Evolutionary conservation across 2,329 filamentous ascomycete species (phyloP), one percentile per base, ranked within the genome.

Genomic region (Diaporthe capsici): DNA sequence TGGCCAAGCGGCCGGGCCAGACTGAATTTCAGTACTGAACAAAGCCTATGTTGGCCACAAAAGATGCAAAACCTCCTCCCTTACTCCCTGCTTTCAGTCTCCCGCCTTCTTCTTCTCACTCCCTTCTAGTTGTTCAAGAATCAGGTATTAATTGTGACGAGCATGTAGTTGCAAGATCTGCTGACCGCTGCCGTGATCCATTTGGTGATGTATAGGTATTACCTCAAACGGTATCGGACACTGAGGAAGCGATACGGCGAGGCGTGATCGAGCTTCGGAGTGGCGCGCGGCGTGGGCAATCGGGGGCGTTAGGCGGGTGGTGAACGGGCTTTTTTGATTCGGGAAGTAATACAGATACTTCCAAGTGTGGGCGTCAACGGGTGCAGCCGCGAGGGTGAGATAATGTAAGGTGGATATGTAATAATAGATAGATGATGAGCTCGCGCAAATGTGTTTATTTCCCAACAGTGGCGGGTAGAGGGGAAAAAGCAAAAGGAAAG

Each of bases 171-270:
- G 39, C 2, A 28, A 67, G 28, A 53, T 44, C 34, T 20, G 39
- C 58, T 61, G 31, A 65, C 71, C 22, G 51, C 71, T 61, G 71
- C 61, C 49, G n/a, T 37, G 61, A 47, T 15, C 72, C 71, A 68
- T 63, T 67, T 73, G 78, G 76, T 31, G 76, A 31, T 15, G 68
- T 75, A 77, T 80, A 97, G 95, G 83, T 97, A 98, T 85, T 98
- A 97, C 86, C 88, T 98, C 81, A 98, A 97, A 87, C 91, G 94
- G 83, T 98, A 98, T 86, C 93, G 96, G 80, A 92, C 94, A 37
- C 86, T 98, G 81, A 92, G 93, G 81, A 93, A 97, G 86, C 90
- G 95, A 82, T 98, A 98, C 85, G 90, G 92, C 78, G 84, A 82
- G 75, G 83, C 77, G 34, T 86, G 80, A 81, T 12, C 39, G 31